These are phyloP conservation scores for Coprinopsis cinerea DNA, from an alignment of 768 basidiomycete species.

Conservation along the genomic window DNA sequence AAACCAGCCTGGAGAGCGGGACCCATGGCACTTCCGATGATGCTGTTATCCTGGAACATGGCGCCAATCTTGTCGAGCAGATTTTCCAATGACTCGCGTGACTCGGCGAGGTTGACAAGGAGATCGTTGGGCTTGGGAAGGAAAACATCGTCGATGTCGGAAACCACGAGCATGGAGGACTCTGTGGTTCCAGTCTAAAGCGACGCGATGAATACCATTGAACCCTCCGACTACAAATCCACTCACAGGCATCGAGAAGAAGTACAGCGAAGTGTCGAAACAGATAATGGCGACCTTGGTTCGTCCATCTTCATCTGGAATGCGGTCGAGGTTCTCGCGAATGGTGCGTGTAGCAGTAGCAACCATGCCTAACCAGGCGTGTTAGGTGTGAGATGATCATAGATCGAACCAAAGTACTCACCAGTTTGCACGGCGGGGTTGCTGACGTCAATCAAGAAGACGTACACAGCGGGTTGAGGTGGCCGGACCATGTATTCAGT, in stretches of 20 bases:
- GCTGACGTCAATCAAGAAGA: constrained; percentile 96
- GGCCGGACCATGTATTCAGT: constrained; percentile 99
- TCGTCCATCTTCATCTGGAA: constrained; percentile 90
- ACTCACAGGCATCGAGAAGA: constrained; percentile 88
- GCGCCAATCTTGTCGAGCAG: constrained; percentile 82
- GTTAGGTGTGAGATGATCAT: not conserved
- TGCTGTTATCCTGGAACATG: constrained; percentile 97
- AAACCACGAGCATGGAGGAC: constrained; percentile 93
- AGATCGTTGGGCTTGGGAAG: constrained; percentile 94
- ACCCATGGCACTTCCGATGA: constrained; percentile 89
- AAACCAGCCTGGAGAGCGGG: constrained; percentile 94
- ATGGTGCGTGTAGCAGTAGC: constrained; percentile 97
- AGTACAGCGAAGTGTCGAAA: constrained; percentile 89
- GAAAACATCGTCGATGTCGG: constrained; percentile 96
- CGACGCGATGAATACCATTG: not conserved
- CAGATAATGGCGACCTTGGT: constrained; percentile 92
- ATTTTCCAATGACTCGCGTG: constrained; percentile 70
- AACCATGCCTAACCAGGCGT: constrained; percentile 76
- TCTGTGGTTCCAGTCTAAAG: constrained; percentile 63
- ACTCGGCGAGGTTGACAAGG: constrained; percentile 90
- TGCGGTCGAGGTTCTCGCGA: constrained; percentile 88
- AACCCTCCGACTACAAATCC: constrained; percentile 3
- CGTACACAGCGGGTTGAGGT: constrained; percentile 94
- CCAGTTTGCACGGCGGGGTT: constrained; percentile 88
- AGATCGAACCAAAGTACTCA: constrained; percentile 23